Percentiles rank a stretch among this genome's conserved stretches.
Evolutionary conservation across 495 filamentous ascomycete species (phyloP).

Genomic region (Cercophora samala): DNA sequence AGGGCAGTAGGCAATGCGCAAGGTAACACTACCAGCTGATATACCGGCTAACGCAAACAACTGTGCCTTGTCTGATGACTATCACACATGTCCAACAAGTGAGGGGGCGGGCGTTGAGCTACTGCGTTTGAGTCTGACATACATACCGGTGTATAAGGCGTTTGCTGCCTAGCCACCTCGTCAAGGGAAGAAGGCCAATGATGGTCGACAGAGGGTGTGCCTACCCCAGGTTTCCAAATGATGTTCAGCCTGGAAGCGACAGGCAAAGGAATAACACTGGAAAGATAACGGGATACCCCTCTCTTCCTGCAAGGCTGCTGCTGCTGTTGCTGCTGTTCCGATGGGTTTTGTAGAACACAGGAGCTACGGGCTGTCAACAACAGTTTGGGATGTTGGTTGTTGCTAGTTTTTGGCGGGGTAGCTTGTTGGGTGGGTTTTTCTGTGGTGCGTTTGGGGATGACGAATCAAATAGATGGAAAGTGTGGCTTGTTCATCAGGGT

Average conservation of each 20-base stretch:
- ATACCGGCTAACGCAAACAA: neutral
- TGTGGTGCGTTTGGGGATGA: neutral
- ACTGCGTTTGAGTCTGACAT: constrained; percentile 10
- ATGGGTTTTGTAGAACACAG: neutral
- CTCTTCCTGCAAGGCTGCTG: neutral
- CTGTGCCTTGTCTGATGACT: neutral
- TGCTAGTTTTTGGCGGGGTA: neutral
- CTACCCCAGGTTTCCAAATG: neutral
- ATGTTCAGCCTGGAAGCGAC: neutral
- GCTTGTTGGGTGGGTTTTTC: neutral
- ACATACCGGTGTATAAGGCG: constrained; percentile 16
- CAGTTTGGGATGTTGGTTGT: neutral
- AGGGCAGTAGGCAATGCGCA: neutral
- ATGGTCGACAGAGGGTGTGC: neutral
- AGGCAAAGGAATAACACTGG: neutral
- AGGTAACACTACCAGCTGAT: neutral
- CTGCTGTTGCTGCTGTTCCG: neutral
- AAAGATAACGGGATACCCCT: neutral
- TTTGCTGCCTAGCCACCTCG: neutral
- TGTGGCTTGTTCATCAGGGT: neutral
- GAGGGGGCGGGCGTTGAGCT: neutral
- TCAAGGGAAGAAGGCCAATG: neutral
- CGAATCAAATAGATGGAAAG: neutral
- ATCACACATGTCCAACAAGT: constrained; percentile 1
- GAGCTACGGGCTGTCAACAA: neutral